Base-by-base conservation (phyloP, 495 filamentous ascomycete genomes). In the Hypoxylon lienhwacheense region DNA sequence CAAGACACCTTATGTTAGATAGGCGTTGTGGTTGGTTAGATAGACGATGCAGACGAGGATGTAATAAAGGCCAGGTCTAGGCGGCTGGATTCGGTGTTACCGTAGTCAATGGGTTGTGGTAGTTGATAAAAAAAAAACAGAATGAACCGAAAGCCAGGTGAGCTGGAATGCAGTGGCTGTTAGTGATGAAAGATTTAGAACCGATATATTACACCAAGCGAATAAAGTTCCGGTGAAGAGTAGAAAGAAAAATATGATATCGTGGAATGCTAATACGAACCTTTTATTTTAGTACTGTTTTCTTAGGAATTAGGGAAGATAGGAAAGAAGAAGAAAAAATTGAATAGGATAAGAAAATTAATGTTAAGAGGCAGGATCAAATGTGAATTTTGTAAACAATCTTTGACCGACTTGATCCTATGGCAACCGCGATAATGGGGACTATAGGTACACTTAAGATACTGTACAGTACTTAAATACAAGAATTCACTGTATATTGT, bases 81-180 rank as follows among this genome's bases (percentile, higher is more conserved):
- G 50, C 45, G 40, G 19, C 52, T 51, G 29, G 36, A 45, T 55
- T 52, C 46, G 46, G 52, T 33, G 14, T 5, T 52, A 36, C 43
- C 52, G 26, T 20, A 28, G 33, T 35, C 6, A 35, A 25, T 36
- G 28, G 32, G 52, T 46, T 54, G 47, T 41, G 15, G 50, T 15
- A 25, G n/a, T n/a, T n/a, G 29, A 50, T 41, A 34, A 45, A 43
- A 52, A 63, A 36, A 56, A 47, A 41, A 48, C 43, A 44, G 53
- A 51, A 47, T 8, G 34, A 55, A 37, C 41, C 21, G 53, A 44
- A 33, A n/a, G n/a, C n/a, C n/a, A n/a, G n/a, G n/a, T n/a, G n/a
- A n/a, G n/a, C 59, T 65, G 55, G 58, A 60, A 67, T 60, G 58
- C 24, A 37, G 44, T 45, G 46, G 16, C 54, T 25, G 54, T 65